These are phyloP conservation scores for Xylariaceae sp. DNA, from an alignment of 2,329 filamentous ascomycete species.

Conservation along the genomic window DNA sequence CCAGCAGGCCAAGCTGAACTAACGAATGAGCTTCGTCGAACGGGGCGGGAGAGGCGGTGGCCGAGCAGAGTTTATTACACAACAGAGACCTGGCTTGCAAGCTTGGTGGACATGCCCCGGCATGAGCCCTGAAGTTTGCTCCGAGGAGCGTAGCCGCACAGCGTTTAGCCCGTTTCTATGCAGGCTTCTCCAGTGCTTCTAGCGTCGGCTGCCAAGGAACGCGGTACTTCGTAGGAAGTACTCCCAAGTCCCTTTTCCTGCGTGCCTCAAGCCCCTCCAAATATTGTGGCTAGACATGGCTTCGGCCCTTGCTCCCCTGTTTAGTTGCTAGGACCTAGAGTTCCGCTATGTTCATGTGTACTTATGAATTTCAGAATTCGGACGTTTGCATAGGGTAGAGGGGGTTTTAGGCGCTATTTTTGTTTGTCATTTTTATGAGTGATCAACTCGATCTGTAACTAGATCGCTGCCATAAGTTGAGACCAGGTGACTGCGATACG, in stretches of 20 bases:
- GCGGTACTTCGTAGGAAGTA: slow-evolving; percentile 20
- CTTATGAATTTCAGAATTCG: slow-evolving; percentile 6
- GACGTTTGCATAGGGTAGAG: neutral
- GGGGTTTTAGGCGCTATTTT: neutral
- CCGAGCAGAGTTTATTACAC: slow-evolving; percentile 27
- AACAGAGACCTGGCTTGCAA: slow-evolving; percentile 16
- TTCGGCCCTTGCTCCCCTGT: slow-evolving; percentile 18
- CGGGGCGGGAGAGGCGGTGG: slow-evolving; percentile 26
- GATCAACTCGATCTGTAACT: slow-evolving; percentile 13
- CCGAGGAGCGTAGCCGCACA: slow-evolving; percentile 24
- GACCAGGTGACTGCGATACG: no score
- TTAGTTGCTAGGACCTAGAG: slow-evolving; percentile 8
- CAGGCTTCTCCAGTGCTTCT: slow-evolving; percentile 46
- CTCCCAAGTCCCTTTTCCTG: slow-evolving; percentile 18
- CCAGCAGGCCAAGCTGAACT: no score
- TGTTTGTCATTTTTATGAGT: slow-evolving; percentile 26
- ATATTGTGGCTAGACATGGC: slow-evolving; percentile 11
- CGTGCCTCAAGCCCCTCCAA: slow-evolving; percentile 12
- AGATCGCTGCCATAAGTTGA: no score
- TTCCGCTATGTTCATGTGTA: slow-evolving; percentile 6
- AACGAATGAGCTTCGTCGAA: slow-evolving; percentile 11
- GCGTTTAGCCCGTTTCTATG: slow-evolving; percentile 38
- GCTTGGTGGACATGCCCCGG: slow-evolving; percentile 9
- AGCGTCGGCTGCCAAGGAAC: slow-evolving; percentile 35
- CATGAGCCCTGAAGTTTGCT: slow-evolving; percentile 16